Base-by-base conservation (phyloP, 1,284 basidiomycete genomes). In the Apiotrichum gracile region DNA sequence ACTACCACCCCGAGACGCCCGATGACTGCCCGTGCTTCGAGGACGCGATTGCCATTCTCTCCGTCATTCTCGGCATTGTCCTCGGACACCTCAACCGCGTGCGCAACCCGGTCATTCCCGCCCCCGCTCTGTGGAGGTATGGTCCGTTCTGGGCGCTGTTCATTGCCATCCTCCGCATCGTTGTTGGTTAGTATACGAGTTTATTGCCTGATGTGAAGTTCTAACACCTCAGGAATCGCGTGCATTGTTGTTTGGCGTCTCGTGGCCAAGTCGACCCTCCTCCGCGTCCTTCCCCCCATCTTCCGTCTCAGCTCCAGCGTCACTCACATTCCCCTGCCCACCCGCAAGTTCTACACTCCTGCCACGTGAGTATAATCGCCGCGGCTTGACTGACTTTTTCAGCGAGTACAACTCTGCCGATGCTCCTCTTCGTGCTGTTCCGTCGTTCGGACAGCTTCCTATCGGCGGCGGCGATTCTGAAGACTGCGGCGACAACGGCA, bases 11-110 rank as follows among this genome's bases (percentile, higher is more conserved):
- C 0, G 87, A 92, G 66, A 89, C 90, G 0, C 85, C 96, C 1
- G 92, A 97, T 57, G 91, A 96, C 67, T 97, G 94, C 66, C 96
- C 94, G 1, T 97, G 94, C 75, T 98, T 97, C 72, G 94, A 97
- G 72, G 94, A 98, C 66, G 90, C 92, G 5, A 94, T 97, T 51
- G 92, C 94, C 0, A 88, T 94, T 63, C 77, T 90, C 22, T 86
- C 88, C 13, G 91, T 93, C 40, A 80, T 89, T 16, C 79, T 88
- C 49, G 94, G 94, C 19, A 78, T 81, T n/a, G 77, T 83, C 21
- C 68, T 92, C 1, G 84, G 83, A 0, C 78, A 82, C 48, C 91
- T 88, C 85, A 79, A 78, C 50, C 54, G 52, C 16, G 51, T 49
- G 50, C 58, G 27, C 49, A 40, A 51, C 49, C 37, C 49, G 9